Base-by-base conservation (phyloP, 2,329 filamentous ascomycete species). In the Sphaerulina populicola region DNA sequence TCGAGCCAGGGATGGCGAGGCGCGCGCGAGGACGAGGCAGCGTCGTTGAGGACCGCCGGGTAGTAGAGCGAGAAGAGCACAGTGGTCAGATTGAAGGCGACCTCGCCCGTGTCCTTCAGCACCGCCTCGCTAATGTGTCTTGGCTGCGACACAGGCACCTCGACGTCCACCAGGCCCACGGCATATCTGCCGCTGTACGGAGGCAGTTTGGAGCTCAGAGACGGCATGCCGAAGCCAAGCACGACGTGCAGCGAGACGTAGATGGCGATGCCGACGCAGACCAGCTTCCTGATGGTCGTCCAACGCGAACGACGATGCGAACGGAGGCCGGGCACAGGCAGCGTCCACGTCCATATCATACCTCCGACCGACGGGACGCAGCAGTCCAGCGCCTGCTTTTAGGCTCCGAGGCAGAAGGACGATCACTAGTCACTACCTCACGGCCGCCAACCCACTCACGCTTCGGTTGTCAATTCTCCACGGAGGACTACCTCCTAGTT, bases 41-140 rank as follows among this genome's bases (percentile, higher is more conserved):
- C 23, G 6, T 54, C 55, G 30, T 62, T 64, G 37, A 64, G 59
- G 1, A 59, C 57, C 1, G 71, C 66, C 1, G 72, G 72, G 47
- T 74, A 75, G 63, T 71, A 75, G 2, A 75, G 56, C 1, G 71
- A 71, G 55, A 73, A 68, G 3, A 73, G 66, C 4, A 74, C 67
- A 7, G 71, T 74, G 29, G 69, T 58, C n/a, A 74, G 60, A 57
- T 72, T 29, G 44, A 74, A 73, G 5, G 70, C 69, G 15, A 68
- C 67, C 33, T 68, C 59, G 29, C 69, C 66, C 6, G 63, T 69
- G 42, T 64, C 62, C 52, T 69, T 70, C 55, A 71, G 63, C 15
- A 65, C 60, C 6, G 63, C 67, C n/a, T 68, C 61, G 52, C 62
- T 63, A 4, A 73, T 58, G 10, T 64, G 61, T 38, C 65, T 62